Evolutionary conservation across 441 rosid species (phyloP), one percentile per base, ranked within the genome.

Genomic region (Pelargonium fulgidum): DNA sequence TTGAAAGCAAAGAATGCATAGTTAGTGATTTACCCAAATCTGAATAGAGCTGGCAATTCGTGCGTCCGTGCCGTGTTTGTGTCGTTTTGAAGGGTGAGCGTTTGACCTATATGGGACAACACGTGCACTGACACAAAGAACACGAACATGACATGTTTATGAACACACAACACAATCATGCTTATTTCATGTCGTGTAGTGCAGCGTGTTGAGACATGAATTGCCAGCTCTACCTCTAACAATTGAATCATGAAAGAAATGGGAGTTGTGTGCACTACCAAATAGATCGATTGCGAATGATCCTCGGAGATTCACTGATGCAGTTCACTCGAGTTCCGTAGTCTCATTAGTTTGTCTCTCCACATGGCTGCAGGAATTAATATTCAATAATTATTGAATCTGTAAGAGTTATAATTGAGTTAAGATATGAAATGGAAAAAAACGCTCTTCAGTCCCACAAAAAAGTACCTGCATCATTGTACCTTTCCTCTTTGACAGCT

Each of bases 401-500:
- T 13, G 50, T 64, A 70, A 64, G 65, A 71, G 42, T 33, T 61
- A 64, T 33, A 68, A 29, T 39, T 44, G 39, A 4, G 20, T 14
- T 26, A 14, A 45, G 26, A 74, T 65, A 22, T 22, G 19, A 16
- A 16, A 66, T 52, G 1, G 10, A 36, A 67, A 42, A 16, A 6
- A 26, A 3, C 5, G 7, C 22, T 14, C 22, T 54, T 14, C 33
- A 22, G 7, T 41, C 54, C 65, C 17, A 20, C 65, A 65, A 22
- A 12, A 73, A 36, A 67, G 26, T 84, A 91, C 98, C 97, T 78
- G 98, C 98, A 84, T 91, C 98, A 22, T n/a, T 69, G 81, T 88
- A 93, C 75, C 97, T 84, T 78, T 93, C 97, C 82, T 89, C 96
- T 78, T 85, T 66, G 64, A 84, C 79, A 56, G 97, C 97, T 78